Evolutionary conservation across 345 rosid genomes (phyloP).

Genomic region (Eucalyptus rudis): DNA sequence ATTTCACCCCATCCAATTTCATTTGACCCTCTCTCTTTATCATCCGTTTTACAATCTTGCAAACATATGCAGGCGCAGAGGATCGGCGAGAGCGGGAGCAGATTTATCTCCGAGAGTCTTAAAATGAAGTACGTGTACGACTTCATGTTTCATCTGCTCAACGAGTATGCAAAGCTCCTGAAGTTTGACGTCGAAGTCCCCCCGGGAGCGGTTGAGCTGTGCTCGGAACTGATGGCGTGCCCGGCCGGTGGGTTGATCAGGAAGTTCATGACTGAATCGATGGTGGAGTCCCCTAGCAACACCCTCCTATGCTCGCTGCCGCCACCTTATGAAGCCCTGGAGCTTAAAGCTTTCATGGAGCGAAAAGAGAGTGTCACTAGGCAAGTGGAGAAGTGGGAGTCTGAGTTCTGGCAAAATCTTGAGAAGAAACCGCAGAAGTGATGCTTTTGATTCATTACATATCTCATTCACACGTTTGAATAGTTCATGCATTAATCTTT

Average conservation of each 20-base stretch:
- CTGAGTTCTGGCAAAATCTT: slow-evolving; percentile 23
- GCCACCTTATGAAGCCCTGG: slow-evolving; percentile 44
- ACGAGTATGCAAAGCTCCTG: slow-evolving; percentile 44
- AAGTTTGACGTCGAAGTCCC: slow-evolving; percentile 37
- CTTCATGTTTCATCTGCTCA: slow-evolving; percentile 69
- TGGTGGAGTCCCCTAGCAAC: slow-evolving; percentile 44
- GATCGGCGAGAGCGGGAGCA: slow-evolving; percentile 46
- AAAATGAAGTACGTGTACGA: slow-evolving; percentile 58
- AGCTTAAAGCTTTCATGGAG: slow-evolving; percentile 3
- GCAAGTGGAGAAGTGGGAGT: slow-evolving; percentile 32
- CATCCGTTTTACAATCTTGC: too few relatives aligned
- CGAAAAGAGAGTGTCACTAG: slow-evolving; percentile 7
- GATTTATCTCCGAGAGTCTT: slow-evolving; percentile 33
- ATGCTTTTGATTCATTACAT: too few relatives aligned
- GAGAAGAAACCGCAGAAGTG: neutral
- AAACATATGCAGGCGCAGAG: slow-evolving; percentile 30
- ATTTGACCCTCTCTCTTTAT: too few relatives aligned
- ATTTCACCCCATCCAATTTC: too few relatives aligned
- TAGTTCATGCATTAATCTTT: neutral
- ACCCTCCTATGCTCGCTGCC: slow-evolving; percentile 47
- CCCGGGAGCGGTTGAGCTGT: slow-evolving; percentile 16
- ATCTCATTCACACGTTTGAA: too few relatives aligned
- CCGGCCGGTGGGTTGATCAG: slow-evolving; percentile 19
- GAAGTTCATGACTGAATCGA: slow-evolving; percentile 48
- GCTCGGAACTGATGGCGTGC: slow-evolving; percentile 55